Percentiles rank a stretch among this genome's conserved stretches.
phyloP scores from a whole-genome alignment of 768 basidiomycete genomes.

The Grammothele lineata region DNA sequence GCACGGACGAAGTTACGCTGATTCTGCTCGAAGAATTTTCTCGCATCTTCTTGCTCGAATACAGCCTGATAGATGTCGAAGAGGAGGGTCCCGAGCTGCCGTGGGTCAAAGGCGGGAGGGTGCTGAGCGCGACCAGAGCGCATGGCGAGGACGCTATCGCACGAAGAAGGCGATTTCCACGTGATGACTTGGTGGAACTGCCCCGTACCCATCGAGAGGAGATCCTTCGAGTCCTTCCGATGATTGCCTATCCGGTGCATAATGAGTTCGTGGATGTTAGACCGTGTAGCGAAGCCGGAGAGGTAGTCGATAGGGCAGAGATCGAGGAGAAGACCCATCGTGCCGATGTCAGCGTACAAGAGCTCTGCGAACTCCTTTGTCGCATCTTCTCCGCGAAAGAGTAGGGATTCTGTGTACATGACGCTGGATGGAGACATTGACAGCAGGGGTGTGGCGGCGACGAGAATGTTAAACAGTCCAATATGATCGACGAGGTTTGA shows the following conservation, averaged over 20 bases:
- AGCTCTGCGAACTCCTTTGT: constrained; percentile 29
- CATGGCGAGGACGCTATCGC: constrained; percentile 13
- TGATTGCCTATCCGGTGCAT: background rate
- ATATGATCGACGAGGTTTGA: constrained; percentile 47
- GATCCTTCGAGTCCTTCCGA: background rate
- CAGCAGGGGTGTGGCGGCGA: constrained; percentile 36
- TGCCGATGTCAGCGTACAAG: constrained; percentile 36
- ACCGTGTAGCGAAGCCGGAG: constrained; percentile 37
- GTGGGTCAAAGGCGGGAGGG: constrained; percentile 24
- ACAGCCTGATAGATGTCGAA: constrained; percentile 40
- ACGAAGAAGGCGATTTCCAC: constrained; percentile 33
- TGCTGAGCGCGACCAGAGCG: constrained; percentile 1
- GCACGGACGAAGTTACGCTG: too few species aligned
- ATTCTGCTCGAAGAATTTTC: too few species aligned
- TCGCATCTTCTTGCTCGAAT: constrained; percentile 40
- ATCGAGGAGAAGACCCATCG: constrained; percentile 39
- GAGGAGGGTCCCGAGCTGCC: constrained; percentile 35
- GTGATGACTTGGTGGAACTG: constrained; percentile 36
- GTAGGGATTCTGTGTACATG: constrained; percentile 41
- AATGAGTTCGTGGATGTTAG: constrained; percentile 38
- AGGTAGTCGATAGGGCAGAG: constrained; percentile 36
- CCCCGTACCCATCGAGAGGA: background rate
- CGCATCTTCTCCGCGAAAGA: constrained; percentile 26
- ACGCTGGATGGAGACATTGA: constrained; percentile 23
- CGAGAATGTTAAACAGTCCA: constrained; percentile 43